These are phyloP conservation scores for Knufia petricola DNA, from an alignment of 2,329 filamentous ascomycete genomes.

Conservation along the genomic window DNA sequence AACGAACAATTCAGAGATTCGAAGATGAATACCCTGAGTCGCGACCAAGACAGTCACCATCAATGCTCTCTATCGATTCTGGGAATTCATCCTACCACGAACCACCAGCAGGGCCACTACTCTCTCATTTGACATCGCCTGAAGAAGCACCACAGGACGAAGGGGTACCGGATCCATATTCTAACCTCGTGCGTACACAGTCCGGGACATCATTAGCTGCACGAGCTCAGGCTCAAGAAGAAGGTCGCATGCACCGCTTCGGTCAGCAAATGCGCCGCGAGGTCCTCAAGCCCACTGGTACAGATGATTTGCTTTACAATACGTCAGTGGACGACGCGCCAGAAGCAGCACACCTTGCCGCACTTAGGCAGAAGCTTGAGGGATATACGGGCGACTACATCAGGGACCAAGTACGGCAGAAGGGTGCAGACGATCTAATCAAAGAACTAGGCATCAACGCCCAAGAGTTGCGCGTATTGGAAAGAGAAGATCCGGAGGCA, in stretches of 20 bases:
- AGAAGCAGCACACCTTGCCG: constrained; percentile 36
- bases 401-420: constrained; percentile 30
- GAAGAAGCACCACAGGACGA: constrained; percentile 36
- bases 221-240: constrained; percentile 55
- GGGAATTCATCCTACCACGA: constrained; percentile 29
- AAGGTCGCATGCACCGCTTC: constrained; percentile 60
- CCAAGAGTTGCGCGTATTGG: constrained; percentile 35
- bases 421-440: constrained; percentile 33
- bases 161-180: constrained; percentile 33
- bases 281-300: constrained; percentile 42
- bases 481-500: constrained; percentile 34
- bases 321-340: constrained; percentile 30
- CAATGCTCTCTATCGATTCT: constrained; percentile 16
- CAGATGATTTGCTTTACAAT: constrained; percentile 31
- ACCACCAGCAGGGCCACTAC: constrained; percentile 8
- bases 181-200: constrained; percentile 48
- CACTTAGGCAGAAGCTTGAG: constrained; percentile 35
- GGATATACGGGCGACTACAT: constrained; percentile 34
- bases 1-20: constrained; percentile 88
- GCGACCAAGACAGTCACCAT: constrained; percentile 36
- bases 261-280: constrained; percentile 58
- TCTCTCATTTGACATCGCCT: constrained; percentile 1
- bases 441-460: constrained; percentile 36
- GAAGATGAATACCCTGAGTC: constrained; percentile 95
- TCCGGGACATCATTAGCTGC: constrained; percentile 60